These are phyloP conservation scores for Fusarium sp. DNA, from an alignment of 2,329 filamentous ascomycete species.

Conservation along the genomic window DNA sequence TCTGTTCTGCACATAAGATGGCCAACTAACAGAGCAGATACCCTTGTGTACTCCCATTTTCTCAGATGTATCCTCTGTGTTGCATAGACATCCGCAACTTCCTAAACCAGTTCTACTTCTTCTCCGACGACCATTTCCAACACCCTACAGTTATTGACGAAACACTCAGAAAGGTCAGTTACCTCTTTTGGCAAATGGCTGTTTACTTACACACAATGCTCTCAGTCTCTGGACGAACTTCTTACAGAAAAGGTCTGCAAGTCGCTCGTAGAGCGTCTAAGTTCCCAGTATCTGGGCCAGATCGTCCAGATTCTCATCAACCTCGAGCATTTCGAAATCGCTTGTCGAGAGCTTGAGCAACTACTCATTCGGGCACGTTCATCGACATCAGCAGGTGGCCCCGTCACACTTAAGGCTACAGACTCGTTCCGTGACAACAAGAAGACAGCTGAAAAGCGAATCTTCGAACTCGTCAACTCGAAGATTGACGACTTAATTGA, in stretches of 20 bases:
- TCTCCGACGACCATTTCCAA: constrained; percentile 95
- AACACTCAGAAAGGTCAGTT: constrained; percentile 77
- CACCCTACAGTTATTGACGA: constrained; percentile 91
- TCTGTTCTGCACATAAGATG: background rate
- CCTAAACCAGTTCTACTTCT: constrained; percentile 97
- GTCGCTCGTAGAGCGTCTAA: constrained; percentile 86
- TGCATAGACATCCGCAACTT: constrained; percentile 99
- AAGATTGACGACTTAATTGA: constrained; percentile 98
- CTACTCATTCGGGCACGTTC: constrained; percentile 87
- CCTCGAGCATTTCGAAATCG: constrained; percentile 94
- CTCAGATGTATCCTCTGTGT: constrained; percentile 98
- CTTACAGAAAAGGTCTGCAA: constrained; percentile 92
- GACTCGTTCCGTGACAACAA: constrained; percentile 89
- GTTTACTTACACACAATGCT: constrained; percentile 14
- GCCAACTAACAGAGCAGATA: constrained; percentile 65
- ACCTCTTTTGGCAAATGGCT: rapidly evolving
- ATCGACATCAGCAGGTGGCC: constrained; percentile 81
- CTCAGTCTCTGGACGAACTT: constrained; percentile 89
- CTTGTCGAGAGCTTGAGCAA: constrained; percentile 88
- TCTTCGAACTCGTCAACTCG: constrained; percentile 97
- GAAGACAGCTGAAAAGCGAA: constrained; percentile 95
- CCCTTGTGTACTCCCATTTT: constrained; percentile 95
- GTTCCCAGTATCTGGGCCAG: constrained; percentile 93
- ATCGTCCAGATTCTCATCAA: constrained; percentile 99
- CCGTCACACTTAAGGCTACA: constrained; percentile 83